A percentile compares a stretch with the other conserved stretches of the same genome.
These are phyloP conservation scores for Trametes hirsuta DNA, from an alignment of 1,284 basidiomycete species.

Conservation along the genomic window DNA sequence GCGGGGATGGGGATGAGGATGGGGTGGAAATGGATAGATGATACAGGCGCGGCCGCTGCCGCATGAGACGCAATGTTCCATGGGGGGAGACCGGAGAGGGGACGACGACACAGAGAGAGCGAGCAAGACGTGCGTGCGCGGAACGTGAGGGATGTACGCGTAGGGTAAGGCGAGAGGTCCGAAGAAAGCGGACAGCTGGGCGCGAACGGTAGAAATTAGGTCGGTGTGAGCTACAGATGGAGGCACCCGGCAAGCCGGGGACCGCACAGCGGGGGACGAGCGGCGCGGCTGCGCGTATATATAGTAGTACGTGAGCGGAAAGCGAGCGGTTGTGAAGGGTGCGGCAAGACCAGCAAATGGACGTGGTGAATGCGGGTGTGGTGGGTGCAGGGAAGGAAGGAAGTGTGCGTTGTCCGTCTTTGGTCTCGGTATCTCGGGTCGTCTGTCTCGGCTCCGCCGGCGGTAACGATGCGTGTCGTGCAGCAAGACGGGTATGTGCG, in stretches of 20 bases:
- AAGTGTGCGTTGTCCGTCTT: slow-evolving; percentile 20
- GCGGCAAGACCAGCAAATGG: slow-evolving; percentile 6
- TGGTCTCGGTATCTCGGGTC: slow-evolving; percentile 27
- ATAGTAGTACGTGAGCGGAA: slow-evolving; percentile 12
- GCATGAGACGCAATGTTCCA: slow-evolving; percentile 20
- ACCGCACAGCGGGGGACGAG: slow-evolving; percentile 5
- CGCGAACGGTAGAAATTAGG: slow-evolving; percentile 15
- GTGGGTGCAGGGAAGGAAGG: neutral
- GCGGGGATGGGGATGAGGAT: neutral
- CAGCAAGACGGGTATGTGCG: slow-evolving; percentile 19
- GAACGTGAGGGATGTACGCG: slow-evolving; percentile 2
- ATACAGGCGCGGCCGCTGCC: slow-evolving; percentile 20
- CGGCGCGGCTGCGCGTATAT: slow-evolving; percentile 20
- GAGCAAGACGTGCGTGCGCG: slow-evolving; percentile 5
- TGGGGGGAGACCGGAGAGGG: slow-evolving; percentile 9
- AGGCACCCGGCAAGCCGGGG: slow-evolving; percentile 20
- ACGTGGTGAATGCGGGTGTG: neutral
- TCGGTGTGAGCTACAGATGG: slow-evolving; percentile 14
- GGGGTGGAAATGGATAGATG: slow-evolving; percentile 12
- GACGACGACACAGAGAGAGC: slow-evolving; percentile 7
- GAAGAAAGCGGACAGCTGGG: neutral
- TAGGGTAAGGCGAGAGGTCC: slow-evolving; percentile 20
- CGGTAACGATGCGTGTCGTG: slow-evolving; percentile 18
- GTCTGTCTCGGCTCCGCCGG: slow-evolving; percentile 27
- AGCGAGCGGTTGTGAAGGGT: slow-evolving; percentile 2